Evolutionary conservation across 768 basidiomycete genomes (phyloP).

Genomic region (Mycena polygramma): DNA sequence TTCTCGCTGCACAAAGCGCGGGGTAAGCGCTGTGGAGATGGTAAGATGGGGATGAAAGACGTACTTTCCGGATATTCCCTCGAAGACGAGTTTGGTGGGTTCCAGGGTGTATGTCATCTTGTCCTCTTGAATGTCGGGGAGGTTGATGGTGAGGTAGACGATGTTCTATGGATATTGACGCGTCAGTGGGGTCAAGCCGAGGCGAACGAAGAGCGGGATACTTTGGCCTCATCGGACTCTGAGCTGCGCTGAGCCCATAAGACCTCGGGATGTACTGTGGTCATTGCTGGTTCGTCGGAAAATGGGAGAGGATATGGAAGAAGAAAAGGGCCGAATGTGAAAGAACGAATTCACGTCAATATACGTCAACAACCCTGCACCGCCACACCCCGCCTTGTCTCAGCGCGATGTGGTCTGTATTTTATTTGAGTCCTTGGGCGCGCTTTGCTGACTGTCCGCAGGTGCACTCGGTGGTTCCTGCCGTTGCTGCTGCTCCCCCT

Average conservation of each 20-base stretch:
- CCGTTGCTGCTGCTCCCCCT: conserved; percentile 82
- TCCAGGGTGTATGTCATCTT: conserved; percentile 74
- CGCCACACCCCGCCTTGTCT: background rate
- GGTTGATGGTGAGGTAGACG: conserved; percentile 87
- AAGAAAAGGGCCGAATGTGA: conserved; percentile 39
- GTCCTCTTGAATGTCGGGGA: conserved; percentile 75
- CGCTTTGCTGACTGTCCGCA: conserved; percentile 3
- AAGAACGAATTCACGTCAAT: conserved; percentile 21
- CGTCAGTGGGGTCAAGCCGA: conserved; percentile 34
- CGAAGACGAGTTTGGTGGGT: conserved; percentile 70
- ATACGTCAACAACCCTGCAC: background rate
- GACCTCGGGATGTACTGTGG: conserved; percentile 81
- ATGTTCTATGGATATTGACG: conserved; percentile 71
- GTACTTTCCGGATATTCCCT: conserved; percentile 76
- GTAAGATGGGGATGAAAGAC: conserved; percentile 39
- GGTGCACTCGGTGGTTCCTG: conserved; percentile 91
- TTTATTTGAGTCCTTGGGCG: conserved; percentile 1
- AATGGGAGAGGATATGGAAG: conserved; percentile 38
- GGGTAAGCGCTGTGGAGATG: conserved; percentile 19
- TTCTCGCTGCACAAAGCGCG: conserved; percentile 38
- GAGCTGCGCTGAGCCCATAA: conserved; percentile 97
- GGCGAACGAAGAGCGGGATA: conserved; percentile 44
- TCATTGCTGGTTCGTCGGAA: conserved; percentile 50
- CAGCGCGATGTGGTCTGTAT: conserved; percentile 64
- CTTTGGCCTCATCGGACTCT: conserved; percentile 73